Percentiles rank a stretch among this genome's conserved stretches.
These are phyloP conservation scores for Hericium rajendrae DNA, from an alignment of 768 basidiomycete genomes.

Conservation along the genomic window DNA sequence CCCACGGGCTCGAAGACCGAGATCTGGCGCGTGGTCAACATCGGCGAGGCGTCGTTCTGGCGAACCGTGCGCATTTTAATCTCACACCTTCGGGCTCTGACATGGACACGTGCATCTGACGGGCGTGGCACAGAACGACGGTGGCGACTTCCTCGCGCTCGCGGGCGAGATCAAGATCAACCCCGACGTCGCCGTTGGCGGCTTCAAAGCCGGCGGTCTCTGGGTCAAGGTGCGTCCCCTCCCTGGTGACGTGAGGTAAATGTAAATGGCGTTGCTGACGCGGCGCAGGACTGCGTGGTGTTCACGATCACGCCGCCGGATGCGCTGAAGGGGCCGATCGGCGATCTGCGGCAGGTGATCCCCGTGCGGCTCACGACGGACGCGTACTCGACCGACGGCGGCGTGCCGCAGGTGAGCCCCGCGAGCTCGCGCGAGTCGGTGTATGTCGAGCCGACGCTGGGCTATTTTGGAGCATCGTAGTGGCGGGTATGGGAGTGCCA, in stretches of 20 bases:
- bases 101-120: neutral
- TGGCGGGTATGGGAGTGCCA: no score
- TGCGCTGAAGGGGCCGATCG: slow-evolving; percentile 41
- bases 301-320: slow-evolving; percentile 53
- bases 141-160: slow-evolving; percentile 51
- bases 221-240: slow-evolving; percentile 58
- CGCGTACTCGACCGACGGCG: slow-evolving; percentile 34
- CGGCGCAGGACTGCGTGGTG: slow-evolving; percentile 53
- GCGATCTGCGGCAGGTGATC: slow-evolving; percentile 50
- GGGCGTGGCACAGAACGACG: slow-evolving; percentile 44
- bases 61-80: neutral
- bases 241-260: no score
- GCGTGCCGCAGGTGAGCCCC: slow-evolving; percentile 4
- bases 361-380: slow-evolving; percentile 61
- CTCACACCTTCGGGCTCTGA: slow-evolving; percentile 4
- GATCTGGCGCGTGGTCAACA: slow-evolving; percentile 4
- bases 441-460: neutral
- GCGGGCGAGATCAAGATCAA: slow-evolving; percentile 51
- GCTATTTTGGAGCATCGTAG: neutral
- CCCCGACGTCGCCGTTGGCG: slow-evolving; percentile 39
- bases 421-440: slow-evolving; percentile 5
- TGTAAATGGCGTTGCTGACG: no score
- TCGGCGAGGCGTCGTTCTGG: slow-evolving; percentile 8
- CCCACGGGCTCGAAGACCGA: slow-evolving; percentile 4
- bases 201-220: slow-evolving; percentile 58